Conservation (phyloP, 345 rosid species). For the Ceriops decandra region DNA sequence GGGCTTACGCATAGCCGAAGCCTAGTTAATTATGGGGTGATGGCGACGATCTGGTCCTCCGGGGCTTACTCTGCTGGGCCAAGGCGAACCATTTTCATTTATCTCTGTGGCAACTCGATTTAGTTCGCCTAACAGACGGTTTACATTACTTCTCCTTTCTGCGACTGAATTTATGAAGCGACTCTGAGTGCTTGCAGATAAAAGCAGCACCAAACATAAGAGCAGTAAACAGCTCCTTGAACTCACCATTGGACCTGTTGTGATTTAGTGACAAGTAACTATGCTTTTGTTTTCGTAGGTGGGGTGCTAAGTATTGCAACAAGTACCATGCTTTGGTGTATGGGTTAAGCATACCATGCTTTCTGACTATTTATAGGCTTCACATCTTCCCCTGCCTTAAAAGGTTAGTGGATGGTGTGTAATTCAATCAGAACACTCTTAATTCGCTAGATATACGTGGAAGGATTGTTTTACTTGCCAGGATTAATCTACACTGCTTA, state of each 20-base stretch:
- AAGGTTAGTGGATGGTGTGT: conserved; percentile 12
- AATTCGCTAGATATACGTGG: conserved; percentile 13
- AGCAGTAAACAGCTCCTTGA: no score
- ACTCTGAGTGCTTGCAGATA: neutral
- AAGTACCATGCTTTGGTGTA: no score
- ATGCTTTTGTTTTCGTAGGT: neutral
- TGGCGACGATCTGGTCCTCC: conserved; percentile 29
- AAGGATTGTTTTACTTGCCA: neutral
- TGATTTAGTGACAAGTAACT: neutral
- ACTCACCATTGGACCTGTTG: no score
- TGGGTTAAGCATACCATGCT: no score
- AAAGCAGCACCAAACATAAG: no score
- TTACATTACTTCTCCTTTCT: conserved; percentile 1
- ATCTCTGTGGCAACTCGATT: conserved; percentile 8
- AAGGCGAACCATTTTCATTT: neutral
- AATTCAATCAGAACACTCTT: neutral
- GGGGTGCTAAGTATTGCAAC: no score
- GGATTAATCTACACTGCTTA: no score
- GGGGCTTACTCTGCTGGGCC: conserved; percentile 14
- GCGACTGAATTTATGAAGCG: neutral
- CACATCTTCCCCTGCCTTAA: neutral
- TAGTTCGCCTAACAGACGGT: conserved; percentile 7
- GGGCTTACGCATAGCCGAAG: neutral
- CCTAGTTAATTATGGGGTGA: conserved; percentile 1
- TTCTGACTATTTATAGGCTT: conserved; percentile 7